Percentiles rank a stretch among this genome's conserved stretches.
Evolutionary conservation across 2,329 filamentous ascomycete species (phyloP).

Genomic region (Neofusicoccum laricinum): DNA sequence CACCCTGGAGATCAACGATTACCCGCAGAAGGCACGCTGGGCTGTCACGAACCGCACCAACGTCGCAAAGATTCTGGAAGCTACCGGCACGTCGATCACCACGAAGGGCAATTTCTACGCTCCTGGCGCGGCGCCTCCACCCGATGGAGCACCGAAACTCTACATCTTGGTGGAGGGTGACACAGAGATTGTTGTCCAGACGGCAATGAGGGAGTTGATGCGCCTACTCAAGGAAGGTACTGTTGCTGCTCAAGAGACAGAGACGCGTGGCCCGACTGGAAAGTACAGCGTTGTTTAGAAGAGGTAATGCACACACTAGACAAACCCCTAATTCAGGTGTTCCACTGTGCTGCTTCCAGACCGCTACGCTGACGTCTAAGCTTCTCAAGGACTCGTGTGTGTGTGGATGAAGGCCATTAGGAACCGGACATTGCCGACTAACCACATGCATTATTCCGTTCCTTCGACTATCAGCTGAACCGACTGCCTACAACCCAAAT

Average conservation of each 20-base stretch:
- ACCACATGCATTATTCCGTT: not conserved
- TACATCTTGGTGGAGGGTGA: constrained; percentile 98
- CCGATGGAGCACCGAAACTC: constrained; percentile 79
- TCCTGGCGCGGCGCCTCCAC: constrained; percentile 72
- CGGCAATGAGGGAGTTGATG: constrained; percentile 87
- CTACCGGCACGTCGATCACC: constrained; percentile 92
- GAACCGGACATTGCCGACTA: not conserved
- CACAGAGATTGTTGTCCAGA: constrained; percentile 86
- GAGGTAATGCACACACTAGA: constrained; percentile 1
- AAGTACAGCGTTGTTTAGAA: constrained; percentile 68
- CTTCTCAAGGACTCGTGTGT: not conserved
- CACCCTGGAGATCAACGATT: constrained; percentile 98
- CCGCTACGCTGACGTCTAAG: constrained; percentile 12
- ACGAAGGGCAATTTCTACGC: constrained; percentile 93
- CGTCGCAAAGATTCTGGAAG: constrained; percentile 94
- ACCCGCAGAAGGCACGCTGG: constrained; percentile 97
- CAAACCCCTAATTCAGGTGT: not conserved
- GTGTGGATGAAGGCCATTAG: not conserved
- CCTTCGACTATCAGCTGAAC: too few species aligned
- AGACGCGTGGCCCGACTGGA: constrained; percentile 69
- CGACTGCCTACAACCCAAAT: too few species aligned
- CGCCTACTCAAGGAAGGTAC: constrained; percentile 86
- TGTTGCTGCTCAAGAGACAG: constrained; percentile 82
- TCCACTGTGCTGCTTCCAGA: not conserved
- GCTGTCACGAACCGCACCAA: constrained; percentile 98